Evolutionary conservation across 257 asterid species (phyloP), one percentile per base, ranked within the genome.

Genomic region (Solanum gracilifrons): DNA sequence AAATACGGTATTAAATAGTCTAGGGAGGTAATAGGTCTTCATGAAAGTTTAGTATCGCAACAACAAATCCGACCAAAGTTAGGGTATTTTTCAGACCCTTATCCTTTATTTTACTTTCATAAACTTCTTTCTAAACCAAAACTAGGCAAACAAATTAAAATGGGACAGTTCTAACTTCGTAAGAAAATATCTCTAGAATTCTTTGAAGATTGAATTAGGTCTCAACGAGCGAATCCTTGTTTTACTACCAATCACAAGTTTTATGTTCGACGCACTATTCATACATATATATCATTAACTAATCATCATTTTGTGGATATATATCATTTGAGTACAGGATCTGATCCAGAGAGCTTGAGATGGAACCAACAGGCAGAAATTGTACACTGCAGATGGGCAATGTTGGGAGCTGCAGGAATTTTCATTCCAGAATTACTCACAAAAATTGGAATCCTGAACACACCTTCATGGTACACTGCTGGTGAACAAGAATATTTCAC

Each of bases 401-500:
- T 96, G 99, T 84, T 97, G 71, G 99, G 99, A 1, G 99, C 99
- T 3, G 99, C 99, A 2, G 99, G 99, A 20, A 97, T 97, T 37
- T 97, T 96, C 94, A 97, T 97, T 89, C 99, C 99, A 0, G 99
- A 97, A 86, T 92, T 95, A 89, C 95, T 97, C 2, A 97, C 99
- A 87, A 97, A 97, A 94, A 71, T 97, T 6, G 99, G 99, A 13
- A 87, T 97, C 86, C 96, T 97, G 8, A 97, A 93, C 93, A 97
- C 98, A 15, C 99, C 99, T 21, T 96, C 99, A n/a, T 97, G 99
- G 99, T 97, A 97, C 98, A 90, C 94, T 5, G 99, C 99, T 12
- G 99, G 99, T 9, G 99, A 97, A 36, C 98, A 66, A 51, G 96
- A 97, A 21, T 97, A 97, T 95, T 97, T 97, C 94, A 93, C 99